A percentile compares a stretch with the other conserved stretches of the same genome.
Conservation (phyloP, 768 basidiomycete species). For the Cystofilobasidium capitatum region DNA sequence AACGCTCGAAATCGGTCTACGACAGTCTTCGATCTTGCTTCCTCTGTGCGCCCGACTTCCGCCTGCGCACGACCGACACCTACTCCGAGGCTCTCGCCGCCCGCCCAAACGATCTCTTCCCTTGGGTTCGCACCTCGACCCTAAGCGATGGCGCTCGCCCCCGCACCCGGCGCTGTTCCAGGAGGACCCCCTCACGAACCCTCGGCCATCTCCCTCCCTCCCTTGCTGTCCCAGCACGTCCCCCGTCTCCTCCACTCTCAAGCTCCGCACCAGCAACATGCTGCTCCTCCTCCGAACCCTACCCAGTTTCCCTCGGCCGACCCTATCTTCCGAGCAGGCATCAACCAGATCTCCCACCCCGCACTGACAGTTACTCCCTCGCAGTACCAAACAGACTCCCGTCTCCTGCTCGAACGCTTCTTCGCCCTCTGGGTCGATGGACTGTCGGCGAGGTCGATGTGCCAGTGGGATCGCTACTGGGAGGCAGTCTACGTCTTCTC, state of each 20-base stretch:
- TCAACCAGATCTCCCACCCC: slow-evolving; percentile 12
- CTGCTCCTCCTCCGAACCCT: neutral
- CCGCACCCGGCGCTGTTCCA: neutral
- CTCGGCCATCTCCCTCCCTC: neutral
- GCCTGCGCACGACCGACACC: too few species aligned
- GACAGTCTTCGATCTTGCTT: too few species aligned
- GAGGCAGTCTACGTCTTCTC: slow-evolving; percentile 20
- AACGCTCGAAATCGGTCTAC: too few species aligned
- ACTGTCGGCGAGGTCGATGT: neutral
- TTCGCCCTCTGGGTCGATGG: slow-evolving; percentile 19
- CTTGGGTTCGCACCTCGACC: too few species aligned
- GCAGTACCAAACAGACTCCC: slow-evolving; percentile 13
- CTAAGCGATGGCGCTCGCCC: neutral
- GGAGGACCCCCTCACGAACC: neutral
- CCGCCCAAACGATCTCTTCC: too few species aligned
- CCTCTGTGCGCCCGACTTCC: too few species aligned
- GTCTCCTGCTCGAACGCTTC: slow-evolving; percentile 12
- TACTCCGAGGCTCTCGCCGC: too few species aligned
- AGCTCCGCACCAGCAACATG: neutral
- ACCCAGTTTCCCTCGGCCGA: slow-evolving; percentile 3
- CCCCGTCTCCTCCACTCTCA: neutral
- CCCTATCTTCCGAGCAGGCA: slow-evolving; percentile 15
- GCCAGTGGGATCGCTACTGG: neutral
- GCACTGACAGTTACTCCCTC: neutral
- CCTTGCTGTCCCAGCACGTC: neutral